A percentile compares a stretch with the other conserved stretches of the same genome.
phyloP scores from a whole-genome alignment of 1,139 yeast genomes.

The Kluyveromyces sp. region DNA sequence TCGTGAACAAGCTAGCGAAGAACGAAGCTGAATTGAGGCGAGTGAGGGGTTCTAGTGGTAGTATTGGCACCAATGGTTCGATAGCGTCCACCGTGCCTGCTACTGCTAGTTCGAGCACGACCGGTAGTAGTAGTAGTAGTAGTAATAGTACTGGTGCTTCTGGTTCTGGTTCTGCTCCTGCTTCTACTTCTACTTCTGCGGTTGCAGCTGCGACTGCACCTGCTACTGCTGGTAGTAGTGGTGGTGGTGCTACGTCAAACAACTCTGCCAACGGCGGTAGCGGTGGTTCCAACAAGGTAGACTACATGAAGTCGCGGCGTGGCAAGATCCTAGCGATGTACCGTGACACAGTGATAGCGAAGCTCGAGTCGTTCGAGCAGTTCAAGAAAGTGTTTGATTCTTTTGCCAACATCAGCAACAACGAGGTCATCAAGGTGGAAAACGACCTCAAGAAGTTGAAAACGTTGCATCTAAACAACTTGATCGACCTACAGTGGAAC shows the following conservation, averaged over 20 bases:
- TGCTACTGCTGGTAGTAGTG: background rate
- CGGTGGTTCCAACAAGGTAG: constrained; percentile 2
- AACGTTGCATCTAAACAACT: constrained; percentile 24
- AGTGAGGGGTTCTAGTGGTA: background rate
- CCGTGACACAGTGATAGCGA: constrained; percentile 28
- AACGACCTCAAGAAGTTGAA: constrained; percentile 21
- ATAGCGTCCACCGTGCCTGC: background rate
- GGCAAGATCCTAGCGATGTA: constrained; percentile 20
- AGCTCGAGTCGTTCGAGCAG: constrained; percentile 16
- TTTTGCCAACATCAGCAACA: constrained; percentile 6
- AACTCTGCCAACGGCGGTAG: constrained; percentile 1
- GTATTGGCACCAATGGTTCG: background rate
- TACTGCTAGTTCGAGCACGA: background rate
- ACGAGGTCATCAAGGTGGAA: constrained; percentile 14
- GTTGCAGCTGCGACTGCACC: background rate
- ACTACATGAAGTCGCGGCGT: constrained; percentile 10
- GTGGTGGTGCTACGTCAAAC: background rate
- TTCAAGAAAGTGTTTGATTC: constrained; percentile 15
- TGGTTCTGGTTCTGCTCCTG: background rate
- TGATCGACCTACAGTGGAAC: constrained; percentile 26
- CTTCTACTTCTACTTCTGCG: background rate
- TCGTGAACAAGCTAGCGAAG: constrained; percentile 12
- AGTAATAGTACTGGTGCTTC: no score
- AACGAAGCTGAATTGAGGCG: constrained; percentile 17
- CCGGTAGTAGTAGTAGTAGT: no score